Evolutionary conservation across 345 rosid species (phyloP).

Genomic region (Gynandropsis gynandra): DNA sequence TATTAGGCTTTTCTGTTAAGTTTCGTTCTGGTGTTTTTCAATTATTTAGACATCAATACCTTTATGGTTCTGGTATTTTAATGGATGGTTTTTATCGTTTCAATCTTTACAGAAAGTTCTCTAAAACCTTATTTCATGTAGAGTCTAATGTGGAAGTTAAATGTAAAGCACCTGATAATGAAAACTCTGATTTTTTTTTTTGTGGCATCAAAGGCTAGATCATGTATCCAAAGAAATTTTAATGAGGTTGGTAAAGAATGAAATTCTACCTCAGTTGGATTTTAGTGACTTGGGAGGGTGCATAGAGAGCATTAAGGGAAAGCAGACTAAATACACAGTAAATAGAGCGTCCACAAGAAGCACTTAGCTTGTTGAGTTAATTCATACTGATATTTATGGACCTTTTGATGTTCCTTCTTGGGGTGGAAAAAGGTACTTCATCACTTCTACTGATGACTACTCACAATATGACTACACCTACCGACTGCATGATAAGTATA

Average conservation of each 20-base stretch:
- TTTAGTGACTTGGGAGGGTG: too few relatives aligned
- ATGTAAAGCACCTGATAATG: too few relatives aligned
- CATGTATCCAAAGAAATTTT: neutral
- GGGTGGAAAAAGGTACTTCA: neutral
- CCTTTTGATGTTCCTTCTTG: neutral
- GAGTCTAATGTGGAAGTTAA: too few relatives aligned
- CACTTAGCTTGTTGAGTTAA: neutral
- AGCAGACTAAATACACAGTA: neutral
- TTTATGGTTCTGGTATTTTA: too few relatives aligned
- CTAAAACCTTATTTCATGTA: neutral
- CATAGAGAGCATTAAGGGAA: too few relatives aligned
- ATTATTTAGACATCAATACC: too few relatives aligned
- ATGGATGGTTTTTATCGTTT: neutral
- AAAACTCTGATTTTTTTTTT: too few relatives aligned
- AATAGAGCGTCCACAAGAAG: too few relatives aligned
- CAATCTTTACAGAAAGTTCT: neutral
- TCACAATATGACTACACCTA: neutral
- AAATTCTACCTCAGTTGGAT: too few relatives aligned
- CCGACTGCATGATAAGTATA: too few relatives aligned
- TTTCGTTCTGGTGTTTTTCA: too few relatives aligned
- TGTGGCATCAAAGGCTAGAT: neutral
- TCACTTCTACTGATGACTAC: neutral
- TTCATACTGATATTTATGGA: neutral
- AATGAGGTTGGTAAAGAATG: neutral
- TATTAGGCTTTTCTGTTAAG: neutral